Evolutionary conservation across 2,329 filamentous ascomycete genomes (phyloP), one percentile per base, ranked within the genome.

Genomic region (Calcarisporium arbuscula): DNA sequence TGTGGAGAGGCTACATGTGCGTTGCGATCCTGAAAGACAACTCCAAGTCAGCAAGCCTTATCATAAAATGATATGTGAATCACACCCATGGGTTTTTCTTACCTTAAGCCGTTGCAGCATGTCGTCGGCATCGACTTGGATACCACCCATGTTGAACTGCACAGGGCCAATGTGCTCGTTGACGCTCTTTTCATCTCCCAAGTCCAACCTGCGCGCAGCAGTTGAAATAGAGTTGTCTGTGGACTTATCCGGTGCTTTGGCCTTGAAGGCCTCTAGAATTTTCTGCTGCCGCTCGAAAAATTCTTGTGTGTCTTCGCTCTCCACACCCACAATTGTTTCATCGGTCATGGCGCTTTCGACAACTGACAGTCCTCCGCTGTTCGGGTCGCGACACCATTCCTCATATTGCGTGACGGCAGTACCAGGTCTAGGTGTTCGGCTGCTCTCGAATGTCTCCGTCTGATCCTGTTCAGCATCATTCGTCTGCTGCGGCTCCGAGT

Each of bases 121-220:
- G 51, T 95, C 88, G 53, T 95, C 89, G 8, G 88, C 88, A 60
- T 95, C 88, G 19, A 95, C 85, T 55, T 95, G 88, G 43, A 98
- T 95, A 34, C 92, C 92, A 27, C 92, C 92, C 74, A 98, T 92
- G 57, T 98, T 98, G 65, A 96, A 95, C 54, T 95, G 88, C 44
- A 95, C 88, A 1, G 89, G 88, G 0, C 89, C 89, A 51, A 95
- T 94, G 50, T 94, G 88, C 51, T 90, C 85, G 48, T 80, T 81
- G 35, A 74, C 67, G 43, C 61, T 66, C 42, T 65, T 70, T 43
- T 65, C 60, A 11, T 60, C 59, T n/a, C 55, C 47, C 28, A 62
- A 43, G 50, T 60, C 58, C 6, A 48, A 30, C n/a, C 49, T 47
- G 16, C 50, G 46, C 3, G 50, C 42, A 4, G 44, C 41, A 11